phyloP scores from a whole-genome alignment of 2,329 filamentous ascomycete species.

The Eurotiales sp. region DNA sequence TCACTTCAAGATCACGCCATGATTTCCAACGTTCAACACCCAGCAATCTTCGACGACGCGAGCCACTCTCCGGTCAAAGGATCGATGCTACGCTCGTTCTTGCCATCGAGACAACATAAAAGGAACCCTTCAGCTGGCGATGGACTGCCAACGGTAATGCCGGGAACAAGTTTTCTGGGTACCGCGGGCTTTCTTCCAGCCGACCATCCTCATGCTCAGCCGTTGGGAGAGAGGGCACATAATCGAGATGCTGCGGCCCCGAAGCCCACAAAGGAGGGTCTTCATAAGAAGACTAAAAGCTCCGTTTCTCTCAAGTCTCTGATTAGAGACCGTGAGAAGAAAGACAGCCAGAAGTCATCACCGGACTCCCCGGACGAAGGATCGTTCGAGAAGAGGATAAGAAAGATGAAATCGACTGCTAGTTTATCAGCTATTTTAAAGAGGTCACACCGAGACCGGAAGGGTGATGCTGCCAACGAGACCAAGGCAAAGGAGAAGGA shows the following conservation, averaged over 20 bases:
- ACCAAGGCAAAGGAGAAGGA: slow-evolving; percentile 78
- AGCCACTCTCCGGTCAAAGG: slow-evolving; percentile 33
- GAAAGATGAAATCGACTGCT: slow-evolving; percentile 77
- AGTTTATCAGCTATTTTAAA: slow-evolving; percentile 75
- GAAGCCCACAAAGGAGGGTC: slow-evolving; percentile 30
- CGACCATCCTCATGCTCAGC: slow-evolving; percentile 46
- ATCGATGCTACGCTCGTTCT: slow-evolving; percentile 52
- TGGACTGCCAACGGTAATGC: slow-evolving; percentile 20
- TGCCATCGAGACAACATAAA: slow-evolving; percentile 47
- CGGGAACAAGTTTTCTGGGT: slow-evolving; percentile 23
- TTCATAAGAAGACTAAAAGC: slow-evolving; percentile 55
- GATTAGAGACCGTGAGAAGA: slow-evolving; percentile 45
- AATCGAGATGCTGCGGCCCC: slow-evolving; percentile 32
- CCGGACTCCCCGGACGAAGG: slow-evolving; percentile 20
- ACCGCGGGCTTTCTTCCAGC: slow-evolving; percentile 46
- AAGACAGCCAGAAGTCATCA: slow-evolving; percentile 31
- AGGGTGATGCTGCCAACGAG: slow-evolving; percentile 52
- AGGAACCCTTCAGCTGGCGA: slow-evolving; percentile 41
- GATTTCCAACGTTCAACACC: slow-evolving; percentile 28
- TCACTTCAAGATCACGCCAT: slow-evolving; percentile 30
- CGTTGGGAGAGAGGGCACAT: slow-evolving; percentile 36
- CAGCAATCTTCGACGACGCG: slow-evolving; percentile 37
- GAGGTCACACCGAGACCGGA: slow-evolving; percentile 66
- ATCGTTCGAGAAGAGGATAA: slow-evolving; percentile 44
- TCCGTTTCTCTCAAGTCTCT: slow-evolving; percentile 52